phyloP scores from a whole-genome alignment of 1,284 basidiomycete species.

The Phylloporus sp. region DNA sequence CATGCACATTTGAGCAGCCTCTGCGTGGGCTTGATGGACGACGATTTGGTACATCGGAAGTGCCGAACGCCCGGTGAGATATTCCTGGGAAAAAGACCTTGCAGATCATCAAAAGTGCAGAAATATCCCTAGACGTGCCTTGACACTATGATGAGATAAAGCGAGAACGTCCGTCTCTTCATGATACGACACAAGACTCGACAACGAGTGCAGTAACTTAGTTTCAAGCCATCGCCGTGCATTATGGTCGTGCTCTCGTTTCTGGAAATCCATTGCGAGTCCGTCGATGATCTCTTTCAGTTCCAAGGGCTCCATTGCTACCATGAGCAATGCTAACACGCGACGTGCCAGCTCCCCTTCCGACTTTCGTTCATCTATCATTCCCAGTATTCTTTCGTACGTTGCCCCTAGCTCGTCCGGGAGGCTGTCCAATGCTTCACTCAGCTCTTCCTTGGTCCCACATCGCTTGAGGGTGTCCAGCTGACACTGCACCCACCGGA shows the following conservation, averaged over 20 bases:
- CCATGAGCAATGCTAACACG: slow-evolving; percentile 6
- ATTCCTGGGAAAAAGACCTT: slow-evolving; percentile 1
- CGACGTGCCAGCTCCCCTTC: slow-evolving; percentile 7
- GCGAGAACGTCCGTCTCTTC: slow-evolving; percentile 2
- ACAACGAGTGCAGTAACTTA: neutral
- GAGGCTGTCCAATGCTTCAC: neutral
- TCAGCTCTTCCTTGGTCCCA: neutral
- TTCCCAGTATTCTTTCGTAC: slow-evolving; percentile 3
- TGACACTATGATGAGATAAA: slow-evolving; percentile 13
- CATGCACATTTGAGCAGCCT: slow-evolving; percentile 4
- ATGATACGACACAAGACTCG: slow-evolving; percentile 10
- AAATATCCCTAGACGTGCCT: neutral
- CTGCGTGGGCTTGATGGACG: slow-evolving; percentile 1
- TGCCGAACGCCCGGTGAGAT: neutral
- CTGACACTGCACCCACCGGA: neutral
- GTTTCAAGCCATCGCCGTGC: neutral
- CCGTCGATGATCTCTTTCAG: slow-evolving; percentile 7
- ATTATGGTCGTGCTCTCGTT: neutral
- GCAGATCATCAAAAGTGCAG: neutral
- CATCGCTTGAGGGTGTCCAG: neutral
- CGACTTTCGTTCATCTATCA: slow-evolving; percentile 3
- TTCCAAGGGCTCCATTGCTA: slow-evolving; percentile 3
- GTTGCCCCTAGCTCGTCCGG: neutral
- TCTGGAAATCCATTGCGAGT: neutral
- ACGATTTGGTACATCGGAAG: neutral